phyloP scores from a whole-genome alignment of 768 basidiomycete genomes.

The Boletus sensibilis region DNA sequence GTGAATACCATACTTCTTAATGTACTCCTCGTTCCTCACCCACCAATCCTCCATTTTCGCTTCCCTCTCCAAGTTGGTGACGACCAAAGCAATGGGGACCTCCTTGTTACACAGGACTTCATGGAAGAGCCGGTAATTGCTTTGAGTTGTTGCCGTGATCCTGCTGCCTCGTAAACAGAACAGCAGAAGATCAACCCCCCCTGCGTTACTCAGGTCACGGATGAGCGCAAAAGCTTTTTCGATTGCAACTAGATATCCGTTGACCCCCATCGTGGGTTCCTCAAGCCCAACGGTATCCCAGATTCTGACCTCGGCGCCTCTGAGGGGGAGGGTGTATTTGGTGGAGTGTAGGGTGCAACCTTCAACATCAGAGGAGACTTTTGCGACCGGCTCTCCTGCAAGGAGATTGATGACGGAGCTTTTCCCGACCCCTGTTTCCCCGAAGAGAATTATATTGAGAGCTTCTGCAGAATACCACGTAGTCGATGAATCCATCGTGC shows the following conservation, averaged over 20 bases:
- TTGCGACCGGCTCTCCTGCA: slow-evolving; percentile 28
- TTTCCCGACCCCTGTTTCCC: slow-evolving; percentile 38
- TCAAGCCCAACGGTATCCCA: slow-evolving; percentile 35
- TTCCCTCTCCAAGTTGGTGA: slow-evolving; percentile 42
- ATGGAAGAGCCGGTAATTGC: slow-evolving; percentile 41
- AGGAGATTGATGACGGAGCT: slow-evolving; percentile 47
- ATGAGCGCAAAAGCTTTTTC: slow-evolving; percentile 30
- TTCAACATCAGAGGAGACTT: slow-evolving; percentile 31
- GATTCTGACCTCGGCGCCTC: slow-evolving; percentile 13
- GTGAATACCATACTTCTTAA: slow-evolving; percentile 26
- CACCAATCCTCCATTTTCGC: slow-evolving; percentile 38
- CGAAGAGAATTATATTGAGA: slow-evolving; percentile 33
- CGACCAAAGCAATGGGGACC: slow-evolving; percentile 41
- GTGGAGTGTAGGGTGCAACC: slow-evolving; percentile 36
- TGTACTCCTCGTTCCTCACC: slow-evolving; percentile 27
- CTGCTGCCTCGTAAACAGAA: slow-evolving; percentile 39
- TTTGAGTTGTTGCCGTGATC: slow-evolving; percentile 29
- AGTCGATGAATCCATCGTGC: not conserved
- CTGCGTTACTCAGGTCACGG: slow-evolving; percentile 22
- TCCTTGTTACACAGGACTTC: slow-evolving; percentile 38
- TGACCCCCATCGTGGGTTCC: slow-evolving; percentile 30
- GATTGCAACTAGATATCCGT: slow-evolving; percentile 28
- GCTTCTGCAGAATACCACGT: not conserved
- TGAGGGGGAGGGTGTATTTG: slow-evolving; percentile 21
- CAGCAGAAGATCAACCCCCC: slow-evolving; percentile 35